These are phyloP conservation scores for Naganishia kalamii DNA, from an alignment of 768 basidiomycete genomes.

Conservation along the genomic window DNA sequence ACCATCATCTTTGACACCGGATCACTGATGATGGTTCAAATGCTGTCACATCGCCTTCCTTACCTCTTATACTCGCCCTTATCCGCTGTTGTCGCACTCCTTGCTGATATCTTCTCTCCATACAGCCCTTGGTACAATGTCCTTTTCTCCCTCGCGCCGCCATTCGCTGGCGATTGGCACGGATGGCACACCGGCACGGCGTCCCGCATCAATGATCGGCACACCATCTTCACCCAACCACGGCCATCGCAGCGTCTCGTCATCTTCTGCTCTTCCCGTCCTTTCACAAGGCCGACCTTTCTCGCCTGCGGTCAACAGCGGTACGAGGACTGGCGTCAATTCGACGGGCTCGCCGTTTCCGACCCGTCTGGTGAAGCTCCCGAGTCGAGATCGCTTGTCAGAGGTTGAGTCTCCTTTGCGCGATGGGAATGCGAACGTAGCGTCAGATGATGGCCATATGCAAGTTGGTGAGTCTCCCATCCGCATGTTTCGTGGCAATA, in stretches of 20 bases:
- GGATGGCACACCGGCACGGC: background rate
- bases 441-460: slow-evolving; percentile 13
- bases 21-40: too few relatives aligned
- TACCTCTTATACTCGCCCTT: too few relatives aligned
- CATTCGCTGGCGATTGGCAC: slow-evolving; percentile 7
- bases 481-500: background rate
- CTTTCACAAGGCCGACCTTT: background rate
- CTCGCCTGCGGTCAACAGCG: background rate
- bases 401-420: background rate
- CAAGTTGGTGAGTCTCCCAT: slow-evolving; percentile 22
- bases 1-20: too few relatives aligned
- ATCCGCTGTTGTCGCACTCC: too few relatives aligned
- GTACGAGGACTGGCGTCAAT: background rate
- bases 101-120: background rate
- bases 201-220: background rate
- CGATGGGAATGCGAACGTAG: background rate
- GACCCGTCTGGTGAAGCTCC: background rate
- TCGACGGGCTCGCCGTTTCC: slow-evolving; percentile 1
- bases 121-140: too few relatives aligned
- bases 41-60: too few relatives aligned
- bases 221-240: background rate
- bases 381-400: background rate
- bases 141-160: slow-evolving; percentile 4
- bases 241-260: background rate
- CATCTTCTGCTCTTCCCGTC: background rate